These are phyloP conservation scores for Deinandra increscens DNA, from an alignment of 129 eudicot genomes.

Conservation along the genomic window DNA sequence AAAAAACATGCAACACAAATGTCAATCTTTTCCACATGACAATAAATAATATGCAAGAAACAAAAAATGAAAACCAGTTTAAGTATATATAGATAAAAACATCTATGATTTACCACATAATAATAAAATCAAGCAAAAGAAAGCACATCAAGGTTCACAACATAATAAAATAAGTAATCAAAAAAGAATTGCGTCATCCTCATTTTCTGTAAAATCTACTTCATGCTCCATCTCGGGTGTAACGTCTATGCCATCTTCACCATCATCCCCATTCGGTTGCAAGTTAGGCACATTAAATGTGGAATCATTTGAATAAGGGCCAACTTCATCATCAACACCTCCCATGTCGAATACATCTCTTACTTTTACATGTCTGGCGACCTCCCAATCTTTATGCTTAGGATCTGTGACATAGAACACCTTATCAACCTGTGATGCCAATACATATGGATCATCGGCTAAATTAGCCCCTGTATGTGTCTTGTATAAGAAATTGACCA, in stretches of 20 bases:
- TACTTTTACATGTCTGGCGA: neutral
- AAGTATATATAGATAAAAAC: neutral
- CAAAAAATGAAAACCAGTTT: too few relatives aligned
- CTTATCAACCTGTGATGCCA: conserved; percentile 14
- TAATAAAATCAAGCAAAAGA: neutral
- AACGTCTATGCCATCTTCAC: conserved; percentile 11
- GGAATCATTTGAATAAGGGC: neutral
- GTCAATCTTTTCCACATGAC: too few relatives aligned
- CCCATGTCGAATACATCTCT: conserved; percentile 2
- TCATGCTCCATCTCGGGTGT: neutral
- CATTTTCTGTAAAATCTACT: neutral
- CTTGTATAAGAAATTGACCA: neutral
- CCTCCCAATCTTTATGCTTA: neutral
- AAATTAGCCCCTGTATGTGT: neutral
- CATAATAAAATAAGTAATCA: too few relatives aligned
- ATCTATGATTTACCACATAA: neutral
- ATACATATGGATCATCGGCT: neutral
- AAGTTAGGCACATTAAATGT: neutral
- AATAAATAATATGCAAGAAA: too few relatives aligned
- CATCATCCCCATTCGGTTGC: neutral
- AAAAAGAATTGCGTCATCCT: neutral
- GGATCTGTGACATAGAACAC: neutral
- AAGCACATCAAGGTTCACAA: neutral
- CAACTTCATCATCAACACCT: neutral
- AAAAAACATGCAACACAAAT: too few relatives aligned